Evolutionary conservation across 2,329 filamentous ascomycete genomes (phyloP), one percentile per base, ranked within the genome.

Genomic region (Cladosporium oxysporum): DNA sequence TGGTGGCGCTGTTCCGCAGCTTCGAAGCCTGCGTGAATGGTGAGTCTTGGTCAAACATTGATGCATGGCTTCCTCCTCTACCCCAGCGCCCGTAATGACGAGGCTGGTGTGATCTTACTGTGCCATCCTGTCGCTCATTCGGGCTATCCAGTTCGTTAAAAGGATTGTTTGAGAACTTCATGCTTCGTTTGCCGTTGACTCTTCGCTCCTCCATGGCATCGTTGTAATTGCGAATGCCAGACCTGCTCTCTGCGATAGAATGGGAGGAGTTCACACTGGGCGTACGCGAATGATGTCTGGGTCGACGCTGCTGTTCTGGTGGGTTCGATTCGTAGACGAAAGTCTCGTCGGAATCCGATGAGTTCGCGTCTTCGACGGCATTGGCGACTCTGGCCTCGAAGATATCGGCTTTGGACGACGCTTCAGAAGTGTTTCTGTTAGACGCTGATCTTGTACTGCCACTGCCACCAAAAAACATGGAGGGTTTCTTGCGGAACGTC

Each of bases 301-400:
- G 91, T 61, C 85, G 82, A 33, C 84, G 78, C 64, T 79, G 83
- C 28, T 83, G 81, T 70, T 89, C 87, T 16, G 85, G 84, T 11
- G 94, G 95, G 74, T 99, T 99, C 29, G 95, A 98, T 78, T 99
- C 95, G 80, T 99, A 99, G 18, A 99, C 95, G 78, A 98, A 99
- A 0, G 95, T 98, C 79, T 98, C 95, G 74, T 97, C 95, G 1
- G 94, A 98, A 77, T 99, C 95, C 7, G 94, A 97, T 14, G 94
- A 96, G 77, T 97, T 91, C 53, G 92, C 93, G 78, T 98, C 93
- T 76, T 98, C 94, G 62, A 99, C 93, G 10, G 94, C 94, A 77
- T 90, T 97, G 60, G 94, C 94, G 71, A 99, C 93, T 76, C 96
- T 96, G 71, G 93, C 93, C 81, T 98, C 95, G 77, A 99, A 99